These are phyloP conservation scores for Eucalyptus dawsonii DNA, from an alignment of 345 rosid genomes.

Conservation along the genomic window DNA sequence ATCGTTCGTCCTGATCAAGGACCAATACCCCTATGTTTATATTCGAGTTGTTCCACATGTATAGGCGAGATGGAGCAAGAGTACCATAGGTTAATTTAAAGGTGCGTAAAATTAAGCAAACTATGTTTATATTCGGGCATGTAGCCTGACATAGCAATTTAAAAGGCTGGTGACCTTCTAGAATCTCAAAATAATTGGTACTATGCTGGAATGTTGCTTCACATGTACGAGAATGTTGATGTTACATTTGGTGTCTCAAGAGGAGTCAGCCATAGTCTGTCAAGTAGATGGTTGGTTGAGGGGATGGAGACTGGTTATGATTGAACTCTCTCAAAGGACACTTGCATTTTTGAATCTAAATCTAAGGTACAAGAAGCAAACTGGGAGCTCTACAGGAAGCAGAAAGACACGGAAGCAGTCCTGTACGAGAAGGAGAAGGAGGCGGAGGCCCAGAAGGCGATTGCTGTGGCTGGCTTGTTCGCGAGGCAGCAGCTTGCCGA, in stretches of 20 bases:
- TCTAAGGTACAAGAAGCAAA: background rate
- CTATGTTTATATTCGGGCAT: background rate
- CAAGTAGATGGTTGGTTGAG: background rate
- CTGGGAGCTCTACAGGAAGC: constrained; percentile 12
- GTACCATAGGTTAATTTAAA: background rate
- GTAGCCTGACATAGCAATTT: background rate
- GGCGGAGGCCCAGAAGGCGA: constrained; percentile 53
- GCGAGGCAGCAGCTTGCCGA: constrained; percentile 38
- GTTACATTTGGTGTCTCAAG: background rate
- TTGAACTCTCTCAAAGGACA: background rate
- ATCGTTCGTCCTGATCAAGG: background rate
- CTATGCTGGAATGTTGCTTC: background rate
- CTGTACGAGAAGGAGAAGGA: constrained; percentile 42
- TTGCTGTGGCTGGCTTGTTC: constrained; percentile 48
- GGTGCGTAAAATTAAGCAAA: background rate
- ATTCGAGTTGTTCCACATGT: background rate
- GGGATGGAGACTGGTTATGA: background rate
- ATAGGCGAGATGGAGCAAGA: background rate
- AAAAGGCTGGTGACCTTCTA: background rate
- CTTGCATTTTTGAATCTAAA: background rate
- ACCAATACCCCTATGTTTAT: background rate
- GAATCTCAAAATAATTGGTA: background rate
- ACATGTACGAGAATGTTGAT: background rate
- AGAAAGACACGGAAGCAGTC: constrained; percentile 54
- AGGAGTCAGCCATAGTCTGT: background rate